Base-by-base conservation (phyloP, 495 filamentous ascomycete genomes). In the Aspergillus olivimuriae region DNA sequence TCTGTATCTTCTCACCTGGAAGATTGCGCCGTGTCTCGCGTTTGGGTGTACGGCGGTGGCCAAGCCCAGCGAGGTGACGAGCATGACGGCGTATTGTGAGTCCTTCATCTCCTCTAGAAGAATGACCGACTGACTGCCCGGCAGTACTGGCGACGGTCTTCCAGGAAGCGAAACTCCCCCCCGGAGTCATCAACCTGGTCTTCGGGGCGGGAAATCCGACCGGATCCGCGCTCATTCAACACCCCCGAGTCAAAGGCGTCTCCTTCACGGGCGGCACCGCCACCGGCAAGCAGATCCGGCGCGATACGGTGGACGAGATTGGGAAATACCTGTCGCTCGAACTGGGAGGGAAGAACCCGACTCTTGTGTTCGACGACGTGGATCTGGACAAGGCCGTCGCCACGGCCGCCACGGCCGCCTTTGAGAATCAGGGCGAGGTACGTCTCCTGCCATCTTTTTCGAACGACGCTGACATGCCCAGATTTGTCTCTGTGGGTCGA, bases 401-500 rank as follows among this genome's bases (percentile, higher is more conserved):
- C 4, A 28, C 50, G 0, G 54, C 54, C 1, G 53, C 53, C 6
- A 18, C 16, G 11, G 46, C 53, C 11, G 43, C 46, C 4, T 52
- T 56, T 10, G 49, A 47, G 21, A 52, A 52, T 41, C 63, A 63
- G 3, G 75, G 74, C 6, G 73, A 79, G 49, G 58, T 41, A 30
- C 11, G 24, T 28, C 11, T 11, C 11, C 2, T 7, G 2, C 14
- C 8, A 3, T n/a, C 38, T 5, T 2, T 2, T 28, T 20, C 5
- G 15, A 39, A n/a, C 38, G 7, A 3, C 4, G 14, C 9, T 16
- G 23, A 3, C 17, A 4, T 21, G 5, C 33, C 37, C 16, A 41
- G 38, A 41, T 69, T n/a, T 78, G 74, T 57, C 62, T 71, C 37
- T 67, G 69, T 22, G 66, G 65, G 10, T 69, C 66, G 0, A 47